Conservation (phyloP, 2,329 filamentous ascomycete species). For the Pyricularia sp. region DNA sequence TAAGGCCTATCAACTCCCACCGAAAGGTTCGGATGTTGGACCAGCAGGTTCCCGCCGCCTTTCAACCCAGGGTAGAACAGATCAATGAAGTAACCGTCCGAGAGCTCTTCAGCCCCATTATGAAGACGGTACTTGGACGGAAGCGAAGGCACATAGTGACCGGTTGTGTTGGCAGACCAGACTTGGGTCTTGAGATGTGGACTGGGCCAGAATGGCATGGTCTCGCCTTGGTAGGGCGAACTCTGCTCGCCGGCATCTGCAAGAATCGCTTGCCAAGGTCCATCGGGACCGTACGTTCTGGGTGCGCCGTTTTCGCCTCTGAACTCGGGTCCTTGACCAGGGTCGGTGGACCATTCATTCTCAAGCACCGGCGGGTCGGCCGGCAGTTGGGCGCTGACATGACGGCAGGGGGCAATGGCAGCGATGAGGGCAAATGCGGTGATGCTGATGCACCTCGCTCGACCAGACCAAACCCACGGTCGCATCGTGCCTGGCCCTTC, state of each 20-base stretch:
- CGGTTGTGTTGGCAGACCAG: not conserved
- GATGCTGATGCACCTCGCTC: not conserved
- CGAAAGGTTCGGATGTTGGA: not conserved
- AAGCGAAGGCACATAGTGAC: not conserved
- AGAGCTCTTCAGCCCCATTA: not conserved
- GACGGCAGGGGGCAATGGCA: not conserved
- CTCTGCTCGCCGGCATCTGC: not conserved
- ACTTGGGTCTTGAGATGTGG: not conserved
- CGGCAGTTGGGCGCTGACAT: not conserved
- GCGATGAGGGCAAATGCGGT: not conserved
- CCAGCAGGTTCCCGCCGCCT: not conserved
- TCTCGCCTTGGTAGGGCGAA: not conserved
- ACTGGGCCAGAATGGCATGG: not conserved
- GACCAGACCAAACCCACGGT: not conserved
- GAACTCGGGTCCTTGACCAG: not conserved
- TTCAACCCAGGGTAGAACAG: not conserved
- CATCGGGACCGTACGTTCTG: constrained; percentile 2
- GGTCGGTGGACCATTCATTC: not conserved
- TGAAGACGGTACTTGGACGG: not conserved
- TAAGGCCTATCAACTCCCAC: not conserved
- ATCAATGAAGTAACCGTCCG: not conserved
- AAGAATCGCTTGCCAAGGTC: constrained; percentile 2
- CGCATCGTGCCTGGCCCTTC: not conserved
- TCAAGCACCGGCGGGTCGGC: not conserved
- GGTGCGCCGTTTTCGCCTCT: not conserved